These are phyloP conservation scores for Rosa multiflora DNA, from an alignment of 306 rosid species.

Conservation along the genomic window DNA sequence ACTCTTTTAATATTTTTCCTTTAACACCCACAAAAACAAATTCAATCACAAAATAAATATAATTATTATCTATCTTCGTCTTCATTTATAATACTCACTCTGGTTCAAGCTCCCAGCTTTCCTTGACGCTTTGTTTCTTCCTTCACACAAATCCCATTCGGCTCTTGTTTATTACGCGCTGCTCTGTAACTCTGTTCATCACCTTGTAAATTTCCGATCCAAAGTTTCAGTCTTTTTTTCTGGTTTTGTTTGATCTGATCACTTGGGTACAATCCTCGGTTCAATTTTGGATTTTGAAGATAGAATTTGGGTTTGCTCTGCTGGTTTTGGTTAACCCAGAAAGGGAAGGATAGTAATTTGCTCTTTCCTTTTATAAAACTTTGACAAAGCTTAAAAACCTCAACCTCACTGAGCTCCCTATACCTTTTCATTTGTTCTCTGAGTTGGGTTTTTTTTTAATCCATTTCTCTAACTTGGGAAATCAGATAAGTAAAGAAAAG, in stretches of 20 bases:
- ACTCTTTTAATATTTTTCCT: neutral
- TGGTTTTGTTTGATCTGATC: constrained; percentile 26
- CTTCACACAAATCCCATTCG: constrained; percentile 35
- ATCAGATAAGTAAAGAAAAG: constrained; percentile 1
- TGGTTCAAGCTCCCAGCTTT: constrained; percentile 32
- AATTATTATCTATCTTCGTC: neutral
- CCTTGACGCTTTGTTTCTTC: constrained; percentile 49
- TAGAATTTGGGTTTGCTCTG: constrained; percentile 11
- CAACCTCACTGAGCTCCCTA: neutral
- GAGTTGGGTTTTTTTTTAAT: neutral
- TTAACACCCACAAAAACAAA: constrained; percentile 3
- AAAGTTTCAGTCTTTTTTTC: constrained; percentile 22
- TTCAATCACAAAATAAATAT: constrained; percentile 6
- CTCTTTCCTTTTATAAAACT: constrained; percentile 6
- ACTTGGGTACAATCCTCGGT: constrained; percentile 15
- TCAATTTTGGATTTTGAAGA: constrained; percentile 6
- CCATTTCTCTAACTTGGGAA: neutral
- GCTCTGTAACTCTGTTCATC: constrained; percentile 16
- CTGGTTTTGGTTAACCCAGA: constrained; percentile 31
- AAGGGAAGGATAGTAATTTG: constrained; percentile 7
- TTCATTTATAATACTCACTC: constrained; percentile 18
- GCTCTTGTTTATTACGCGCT: constrained; percentile 27
- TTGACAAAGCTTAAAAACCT: constrained; percentile 4
- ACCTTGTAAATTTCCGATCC: constrained; percentile 29
- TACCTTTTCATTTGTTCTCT: neutral